Evolutionary conservation across 345 rosid species (phyloP).

Genomic region (Rhodamnia rubescens): DNA sequence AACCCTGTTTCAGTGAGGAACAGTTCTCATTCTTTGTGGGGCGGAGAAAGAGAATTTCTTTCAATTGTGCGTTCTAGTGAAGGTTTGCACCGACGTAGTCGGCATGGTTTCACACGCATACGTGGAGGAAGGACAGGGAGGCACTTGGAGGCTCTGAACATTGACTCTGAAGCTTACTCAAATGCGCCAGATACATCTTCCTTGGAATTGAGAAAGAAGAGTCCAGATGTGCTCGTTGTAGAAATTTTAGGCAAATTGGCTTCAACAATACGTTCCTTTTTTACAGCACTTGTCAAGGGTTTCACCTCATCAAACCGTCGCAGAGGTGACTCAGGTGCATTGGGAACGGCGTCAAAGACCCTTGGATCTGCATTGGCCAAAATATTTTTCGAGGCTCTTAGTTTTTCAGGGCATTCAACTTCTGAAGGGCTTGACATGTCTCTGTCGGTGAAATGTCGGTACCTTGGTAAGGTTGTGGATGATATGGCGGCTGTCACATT

Average conservation of each 20-base stretch:
- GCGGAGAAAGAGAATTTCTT: conserved; percentile 70
- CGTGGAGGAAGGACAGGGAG: conserved; percentile 86
- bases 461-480: conserved; percentile 90
- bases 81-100: conserved; percentile 66
- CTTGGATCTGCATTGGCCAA: conserved; percentile 81
- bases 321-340: conserved; percentile 64
- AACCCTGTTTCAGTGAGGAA: conserved; percentile 68
- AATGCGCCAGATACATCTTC: conserved; percentile 48
- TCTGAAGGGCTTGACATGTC: conserved; percentile 44
- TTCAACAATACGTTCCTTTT: conserved; percentile 58
- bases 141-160: conserved; percentile 61
- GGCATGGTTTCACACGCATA: conserved; percentile 74
- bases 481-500: conserved; percentile 66
- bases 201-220: conserved; percentile 63
- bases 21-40: conserved; percentile 68
- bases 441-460: conserved; percentile 77
- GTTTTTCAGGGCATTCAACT: conserved; percentile 62
- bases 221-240: conserved; percentile 53
- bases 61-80: conserved; percentile 76
- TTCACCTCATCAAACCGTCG: conserved; percentile 86
- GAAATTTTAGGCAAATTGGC: conserved; percentile 74
- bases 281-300: conserved; percentile 84
- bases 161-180: conserved; percentile 52
- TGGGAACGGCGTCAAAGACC: conserved; percentile 72
- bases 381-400: conserved; percentile 72